Base-by-base conservation (phyloP, 257 asterid species). In the Buddleja alternifolia region DNA sequence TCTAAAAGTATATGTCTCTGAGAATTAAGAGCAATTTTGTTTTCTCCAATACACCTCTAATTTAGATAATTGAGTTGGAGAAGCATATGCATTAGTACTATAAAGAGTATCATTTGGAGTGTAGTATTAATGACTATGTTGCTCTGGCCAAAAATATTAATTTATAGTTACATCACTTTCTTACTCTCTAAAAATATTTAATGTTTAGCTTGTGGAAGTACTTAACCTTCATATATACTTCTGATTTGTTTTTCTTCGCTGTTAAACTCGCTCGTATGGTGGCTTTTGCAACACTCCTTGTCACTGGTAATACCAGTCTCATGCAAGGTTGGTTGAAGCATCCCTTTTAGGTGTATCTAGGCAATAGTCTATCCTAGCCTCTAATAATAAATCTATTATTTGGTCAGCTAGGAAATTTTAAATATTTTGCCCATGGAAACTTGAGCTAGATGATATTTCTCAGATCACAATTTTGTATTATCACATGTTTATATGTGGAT, bases 401-500 rank as follows among this genome's bases (percentile, higher is more conserved):
- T 37, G 11, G 39, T 68, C 12, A 4, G 10, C 24, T 14, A 10
- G 11, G 44, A 59, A 61, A 44, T 3, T 23, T 8, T 10, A 32
- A 11, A 63, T 42, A 19, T 44, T 29, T 66, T 11, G 23, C 9
- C 69, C 39, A 66, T 11, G 37, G 40, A 47, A 37, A 7, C 47
- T 37, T 47, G 21, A 37, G 45, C 29, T 25, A 57, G 37, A 9
- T 10, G 12, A 6, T 32, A 17, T 72, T 15, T 9, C 11, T 25
- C 40, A 6, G 51, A 34, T 41, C 47, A 48, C 73, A 53, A 63
- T 34, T 37, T 65, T 20, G n/a, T 19, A 14, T 39, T 6, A 16
- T 14, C 25, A 19, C 57, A 40, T 61, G 21, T 61, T 73, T 34
- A 67, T 39, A 4, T 55, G 58, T 40, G 45, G 59, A 55, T 59